These are phyloP conservation scores for Zygoascus ofunaensis DNA, from an alignment of 805 yeast species.

Conservation along the genomic window DNA sequence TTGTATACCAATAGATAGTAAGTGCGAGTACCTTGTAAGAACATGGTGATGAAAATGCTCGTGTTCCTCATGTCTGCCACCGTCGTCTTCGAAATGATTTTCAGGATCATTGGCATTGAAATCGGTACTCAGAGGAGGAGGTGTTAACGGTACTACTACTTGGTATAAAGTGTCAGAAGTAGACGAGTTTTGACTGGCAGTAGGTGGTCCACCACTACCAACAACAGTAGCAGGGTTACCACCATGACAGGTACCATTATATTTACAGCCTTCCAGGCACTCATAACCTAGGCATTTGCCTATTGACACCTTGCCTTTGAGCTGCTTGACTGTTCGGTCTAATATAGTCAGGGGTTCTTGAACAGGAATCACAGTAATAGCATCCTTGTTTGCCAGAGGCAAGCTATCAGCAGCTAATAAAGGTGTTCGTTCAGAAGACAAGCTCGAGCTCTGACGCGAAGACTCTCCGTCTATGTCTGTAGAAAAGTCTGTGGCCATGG, in stretches of 20 bases:
- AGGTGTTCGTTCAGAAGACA: background rate
- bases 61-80: slow-evolving; percentile 25
- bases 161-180: background rate
- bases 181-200: background rate
- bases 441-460: background rate
- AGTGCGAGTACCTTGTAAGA: slow-evolving; percentile 63
- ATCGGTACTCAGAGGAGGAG: background rate
- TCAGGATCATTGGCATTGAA: slow-evolving; percentile 9
- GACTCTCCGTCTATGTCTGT: background rate
- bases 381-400: background rate
- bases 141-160: background rate
- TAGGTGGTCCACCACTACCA: too few species aligned
- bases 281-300: slow-evolving; percentile 45
- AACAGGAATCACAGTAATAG: background rate
- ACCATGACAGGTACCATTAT: background rate
- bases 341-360: slow-evolving; percentile 7
- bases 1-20: slow-evolving; percentile 83
- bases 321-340: slow-evolving; percentile 13
- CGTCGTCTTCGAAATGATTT: slow-evolving; percentile 14
- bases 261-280: slow-evolving; percentile 13
- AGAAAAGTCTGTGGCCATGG: background rate
- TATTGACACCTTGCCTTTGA: slow-evolving; percentile 21
- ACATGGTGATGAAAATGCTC: slow-evolving; percentile 59
- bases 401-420: background rate
- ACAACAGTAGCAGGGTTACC: too few species aligned